phyloP scores from a whole-genome alignment of 2,329 filamentous ascomycete genomes.

The Sordariomycetes sp. region DNA sequence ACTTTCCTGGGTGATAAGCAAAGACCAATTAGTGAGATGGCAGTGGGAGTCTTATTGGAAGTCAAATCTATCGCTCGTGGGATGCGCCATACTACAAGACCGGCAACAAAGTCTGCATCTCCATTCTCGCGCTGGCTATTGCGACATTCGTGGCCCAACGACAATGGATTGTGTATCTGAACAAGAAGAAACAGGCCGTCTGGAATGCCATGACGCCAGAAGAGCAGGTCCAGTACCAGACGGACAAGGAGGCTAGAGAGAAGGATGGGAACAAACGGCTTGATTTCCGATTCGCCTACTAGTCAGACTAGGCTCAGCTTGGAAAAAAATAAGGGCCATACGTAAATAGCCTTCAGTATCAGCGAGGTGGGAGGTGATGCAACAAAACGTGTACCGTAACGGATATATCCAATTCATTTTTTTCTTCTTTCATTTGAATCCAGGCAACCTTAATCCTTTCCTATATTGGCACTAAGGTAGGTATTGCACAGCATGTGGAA shows the following conservation, averaged over 20 bases:
- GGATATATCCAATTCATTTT: no score
- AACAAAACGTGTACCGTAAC: no score
- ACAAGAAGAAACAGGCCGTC: slow-evolving; percentile 30
- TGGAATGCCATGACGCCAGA: slow-evolving; percentile 32
- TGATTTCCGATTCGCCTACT: slow-evolving; percentile 37
- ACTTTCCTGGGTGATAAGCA: neutral
- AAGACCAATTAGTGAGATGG: neutral
- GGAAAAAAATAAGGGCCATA: no score
- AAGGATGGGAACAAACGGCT: slow-evolving; percentile 33
- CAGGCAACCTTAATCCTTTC: no score
- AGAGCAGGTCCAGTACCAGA: slow-evolving; percentile 30
- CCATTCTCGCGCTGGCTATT: slow-evolving; percentile 32
- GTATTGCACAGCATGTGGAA: no score
- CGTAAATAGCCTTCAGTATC: no score
- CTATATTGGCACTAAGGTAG: no score
- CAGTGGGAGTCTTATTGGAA: slow-evolving; percentile 24
- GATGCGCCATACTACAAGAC: slow-evolving; percentile 42
- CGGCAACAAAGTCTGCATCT: slow-evolving; percentile 44
- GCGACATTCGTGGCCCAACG: slow-evolving; percentile 34
- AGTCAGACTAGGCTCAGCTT: neutral
- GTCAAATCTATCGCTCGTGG: slow-evolving; percentile 34
- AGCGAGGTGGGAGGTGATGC: no score
- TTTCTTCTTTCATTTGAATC: no score
- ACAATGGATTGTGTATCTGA: slow-evolving; percentile 26
- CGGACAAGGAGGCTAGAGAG: slow-evolving; percentile 12